A percentile compares a stretch with the other conserved stretches of the same genome.
Evolutionary conservation across 495 filamentous ascomycete species (phyloP).

Genomic region (Talaromyces wortmannii): DNA sequence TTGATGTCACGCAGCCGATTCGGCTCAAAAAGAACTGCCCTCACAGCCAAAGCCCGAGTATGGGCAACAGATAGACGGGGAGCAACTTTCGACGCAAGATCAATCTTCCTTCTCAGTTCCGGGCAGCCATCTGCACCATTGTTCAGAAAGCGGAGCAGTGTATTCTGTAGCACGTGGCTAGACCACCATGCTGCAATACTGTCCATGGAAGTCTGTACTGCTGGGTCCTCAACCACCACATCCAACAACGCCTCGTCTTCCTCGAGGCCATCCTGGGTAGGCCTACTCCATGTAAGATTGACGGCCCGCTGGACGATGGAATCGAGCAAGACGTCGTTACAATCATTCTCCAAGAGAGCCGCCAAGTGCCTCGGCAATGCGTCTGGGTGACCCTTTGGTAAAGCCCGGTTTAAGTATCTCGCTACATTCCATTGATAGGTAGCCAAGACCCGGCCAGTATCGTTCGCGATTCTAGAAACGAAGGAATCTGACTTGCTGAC

Average conservation of each 20-base stretch:
- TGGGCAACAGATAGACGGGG: slow-evolving; percentile 73
- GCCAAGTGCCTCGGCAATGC: slow-evolving; percentile 70
- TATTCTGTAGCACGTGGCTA: slow-evolving; percentile 63
- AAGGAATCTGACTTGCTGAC: slow-evolving; percentile 58
- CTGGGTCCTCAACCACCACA: slow-evolving; percentile 75
- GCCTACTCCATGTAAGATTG: slow-evolving; percentile 84
- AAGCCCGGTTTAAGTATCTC: slow-evolving; percentile 51
- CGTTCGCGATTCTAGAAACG: slow-evolving; percentile 52
- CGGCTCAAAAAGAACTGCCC: slow-evolving; percentile 38
- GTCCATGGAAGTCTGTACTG: slow-evolving; percentile 83
- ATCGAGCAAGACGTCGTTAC: slow-evolving; percentile 70
- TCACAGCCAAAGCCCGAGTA: slow-evolving; percentile 70
- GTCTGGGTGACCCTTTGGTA: slow-evolving; percentile 53
- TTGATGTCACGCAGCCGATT: slow-evolving; percentile 39
- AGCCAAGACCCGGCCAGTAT: slow-evolving; percentile 61
- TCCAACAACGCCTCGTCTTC: slow-evolving; percentile 67
- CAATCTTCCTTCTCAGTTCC: slow-evolving; percentile 49
- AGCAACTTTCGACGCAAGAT: slow-evolving; percentile 65
- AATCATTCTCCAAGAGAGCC: slow-evolving; percentile 65
- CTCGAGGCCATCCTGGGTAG: slow-evolving; percentile 56
- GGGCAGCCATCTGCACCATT: slow-evolving; percentile 33
- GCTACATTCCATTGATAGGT: slow-evolving; percentile 77
- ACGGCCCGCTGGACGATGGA: slow-evolving; percentile 78
- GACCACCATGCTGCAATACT: slow-evolving; percentile 90
- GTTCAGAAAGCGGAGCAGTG: slow-evolving; percentile 56